phyloP scores from a whole-genome alignment of 495 filamentous ascomycete species.

The Massariosphaeria phaeospora region DNA sequence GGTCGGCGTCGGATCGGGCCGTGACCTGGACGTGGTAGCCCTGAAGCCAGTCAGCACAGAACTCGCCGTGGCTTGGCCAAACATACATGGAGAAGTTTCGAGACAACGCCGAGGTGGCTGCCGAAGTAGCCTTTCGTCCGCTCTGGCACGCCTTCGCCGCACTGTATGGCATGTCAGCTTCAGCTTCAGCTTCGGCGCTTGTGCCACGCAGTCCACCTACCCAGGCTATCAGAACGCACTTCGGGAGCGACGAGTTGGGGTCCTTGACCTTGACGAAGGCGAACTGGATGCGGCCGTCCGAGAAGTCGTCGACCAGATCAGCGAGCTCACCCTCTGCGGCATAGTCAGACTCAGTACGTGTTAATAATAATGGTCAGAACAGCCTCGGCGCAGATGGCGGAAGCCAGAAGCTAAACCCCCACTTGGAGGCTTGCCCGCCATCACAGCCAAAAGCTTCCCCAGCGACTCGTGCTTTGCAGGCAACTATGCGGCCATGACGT shows the following conservation, averaged over 20 bases:
- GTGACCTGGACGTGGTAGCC: constrained; percentile 98
- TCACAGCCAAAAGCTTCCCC: too few relatives aligned
- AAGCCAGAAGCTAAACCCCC: too few relatives aligned
- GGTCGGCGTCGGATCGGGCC: constrained; percentile 81
- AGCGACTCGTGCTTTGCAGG: too few relatives aligned
- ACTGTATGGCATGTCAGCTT: constrained; percentile 43
- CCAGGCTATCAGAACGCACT: constrained; percentile 92
- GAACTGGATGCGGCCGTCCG: constrained; percentile 92
- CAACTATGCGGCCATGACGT: too few relatives aligned
- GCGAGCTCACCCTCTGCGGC: constrained; percentile 78
- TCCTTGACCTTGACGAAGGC: constrained; percentile 96
- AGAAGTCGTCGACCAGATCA: constrained; percentile 98
- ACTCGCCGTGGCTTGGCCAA: not conserved
- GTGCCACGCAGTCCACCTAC: constrained; percentile 31
- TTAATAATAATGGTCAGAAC: too few relatives aligned
- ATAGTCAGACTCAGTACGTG: constrained; percentile 12
- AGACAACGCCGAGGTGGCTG: constrained; percentile 80
- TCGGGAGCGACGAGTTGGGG: constrained; percentile 83
- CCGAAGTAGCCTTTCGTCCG: constrained; percentile 97
- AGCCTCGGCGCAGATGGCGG: too few relatives aligned
- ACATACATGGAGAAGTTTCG: constrained; percentile 79
- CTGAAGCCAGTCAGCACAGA: constrained; percentile 38
- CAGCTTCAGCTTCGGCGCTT: not conserved
- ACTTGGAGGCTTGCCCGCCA: too few relatives aligned
- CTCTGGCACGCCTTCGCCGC: constrained; percentile 96